Percentiles rank a stretch among this genome's conserved stretches.
phyloP scores from a whole-genome alignment of 768 basidiomycete genomes.

The Naganishia kalamii region DNA sequence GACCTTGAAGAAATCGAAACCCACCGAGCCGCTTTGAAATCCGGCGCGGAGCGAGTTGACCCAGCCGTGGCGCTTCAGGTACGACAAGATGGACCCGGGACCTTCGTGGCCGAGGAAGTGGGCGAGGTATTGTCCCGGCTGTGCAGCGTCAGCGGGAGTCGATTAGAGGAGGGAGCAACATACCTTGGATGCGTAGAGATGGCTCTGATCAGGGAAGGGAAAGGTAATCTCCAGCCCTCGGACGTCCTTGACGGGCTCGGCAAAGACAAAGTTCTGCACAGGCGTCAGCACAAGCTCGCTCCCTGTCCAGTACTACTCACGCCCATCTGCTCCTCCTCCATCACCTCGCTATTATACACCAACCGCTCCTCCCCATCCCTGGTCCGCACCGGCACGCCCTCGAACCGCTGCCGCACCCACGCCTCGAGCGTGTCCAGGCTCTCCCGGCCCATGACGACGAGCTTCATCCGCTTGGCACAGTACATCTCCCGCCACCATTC shows the following conservation, averaged over 20 bases:
- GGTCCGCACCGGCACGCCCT: slow-evolving; percentile 36
- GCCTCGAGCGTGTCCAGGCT: slow-evolving; percentile 39
- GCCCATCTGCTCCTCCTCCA: slow-evolving; percentile 35
- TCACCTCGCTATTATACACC: slow-evolving; percentile 34
- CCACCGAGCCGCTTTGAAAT: slow-evolving; percentile 59
- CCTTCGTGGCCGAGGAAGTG: slow-evolving; percentile 71
- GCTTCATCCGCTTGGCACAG: slow-evolving; percentile 52
- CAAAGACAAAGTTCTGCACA: slow-evolving; percentile 48
- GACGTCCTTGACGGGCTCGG: slow-evolving; percentile 84
- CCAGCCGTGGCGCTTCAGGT: slow-evolving; percentile 85
- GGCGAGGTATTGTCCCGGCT: slow-evolving; percentile 67
- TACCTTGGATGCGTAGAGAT: slow-evolving; percentile 56
- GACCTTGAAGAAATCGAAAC: slow-evolving; percentile 85
- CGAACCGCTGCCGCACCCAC: slow-evolving; percentile 42
- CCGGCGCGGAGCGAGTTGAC: slow-evolving; percentile 67
- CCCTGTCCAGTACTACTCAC: slow-evolving; percentile 28
- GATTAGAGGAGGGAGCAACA: neutral
- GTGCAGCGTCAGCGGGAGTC: neutral
- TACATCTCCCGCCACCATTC: slow-evolving; percentile 50
- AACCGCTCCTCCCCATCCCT: slow-evolving; percentile 31
- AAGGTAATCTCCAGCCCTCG: slow-evolving; percentile 74
- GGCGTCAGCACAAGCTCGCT: neutral
- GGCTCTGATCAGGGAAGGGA: slow-evolving; percentile 47
- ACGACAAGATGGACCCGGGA: slow-evolving; percentile 80
- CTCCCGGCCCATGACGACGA: slow-evolving; percentile 53